These are phyloP conservation scores for Botryosphaeria agaves DNA, from an alignment of 2,329 filamentous ascomycete genomes.

Conservation along the genomic window DNA sequence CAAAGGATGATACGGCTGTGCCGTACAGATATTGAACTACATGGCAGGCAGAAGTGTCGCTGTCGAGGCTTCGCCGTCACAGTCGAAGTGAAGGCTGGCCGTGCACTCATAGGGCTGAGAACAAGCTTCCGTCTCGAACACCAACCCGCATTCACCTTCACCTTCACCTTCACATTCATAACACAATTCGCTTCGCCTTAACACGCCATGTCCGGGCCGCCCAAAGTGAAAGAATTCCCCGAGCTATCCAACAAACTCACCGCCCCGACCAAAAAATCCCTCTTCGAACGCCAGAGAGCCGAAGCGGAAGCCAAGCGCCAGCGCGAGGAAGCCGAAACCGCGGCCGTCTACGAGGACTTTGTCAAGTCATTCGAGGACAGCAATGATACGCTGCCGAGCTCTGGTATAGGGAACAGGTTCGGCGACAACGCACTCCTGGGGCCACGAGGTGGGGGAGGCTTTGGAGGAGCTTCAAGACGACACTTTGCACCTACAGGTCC, in stretches of 20 bases:
- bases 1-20: too few relatives aligned
- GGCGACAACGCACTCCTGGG: slow-evolving; percentile 5
- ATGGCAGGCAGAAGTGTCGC: too few relatives aligned
- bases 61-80: too few relatives aligned
- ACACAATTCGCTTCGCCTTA: too few relatives aligned
- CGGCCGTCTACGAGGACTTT: slow-evolving; percentile 74
- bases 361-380: slow-evolving; percentile 57
- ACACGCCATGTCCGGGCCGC: too few relatives aligned
- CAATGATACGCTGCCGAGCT: slow-evolving; percentile 11
- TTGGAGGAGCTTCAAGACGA: slow-evolving; percentile 20
- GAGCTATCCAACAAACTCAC: slow-evolving; percentile 62
- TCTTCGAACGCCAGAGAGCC: slow-evolving; percentile 76
- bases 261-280: slow-evolving; percentile 65
- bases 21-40: too few relatives aligned
- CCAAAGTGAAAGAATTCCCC: slow-evolving; percentile 38
- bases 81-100: too few relatives aligned
- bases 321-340: slow-evolving; percentile 73
- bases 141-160: too few relatives aligned
- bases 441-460: slow-evolving; percentile 22
- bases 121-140: too few relatives aligned
- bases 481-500: slow-evolving; percentile 36
- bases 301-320: slow-evolving; percentile 78
- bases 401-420: not conserved
- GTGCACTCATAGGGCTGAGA: too few relatives aligned
- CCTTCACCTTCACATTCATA: too few relatives aligned